A percentile compares a stretch with the other conserved stretches of the same genome.
Conservation (phyloP, 176 grass and related monocot species). For the Leersia perrieri region DNA sequence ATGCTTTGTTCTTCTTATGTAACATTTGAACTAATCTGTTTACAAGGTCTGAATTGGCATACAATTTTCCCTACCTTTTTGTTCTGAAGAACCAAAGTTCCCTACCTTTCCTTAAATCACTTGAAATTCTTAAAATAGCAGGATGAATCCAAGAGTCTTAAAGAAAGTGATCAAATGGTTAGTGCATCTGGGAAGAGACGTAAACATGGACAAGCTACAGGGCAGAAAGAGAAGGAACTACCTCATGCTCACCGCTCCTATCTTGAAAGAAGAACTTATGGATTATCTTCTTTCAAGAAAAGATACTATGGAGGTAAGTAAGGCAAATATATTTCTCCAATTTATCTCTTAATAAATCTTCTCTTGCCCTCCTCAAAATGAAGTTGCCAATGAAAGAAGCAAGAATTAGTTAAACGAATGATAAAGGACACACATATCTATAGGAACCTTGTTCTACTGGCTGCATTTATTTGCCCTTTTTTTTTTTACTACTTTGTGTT, state of each 20-base stretch:
- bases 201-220: slow-evolving; percentile 31
- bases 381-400: neutral
- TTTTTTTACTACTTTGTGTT: slow-evolving; percentile 22
- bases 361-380: neutral
- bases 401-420: neutral
- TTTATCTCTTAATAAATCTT: slow-evolving; percentile 5
- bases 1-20: neutral
- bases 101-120: slow-evolving; percentile 4
- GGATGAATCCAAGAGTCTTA: slow-evolving; percentile 36
- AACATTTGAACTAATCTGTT: neutral
- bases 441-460: neutral
- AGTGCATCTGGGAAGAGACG: slow-evolving; percentile 33
- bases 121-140: slow-evolving; percentile 15
- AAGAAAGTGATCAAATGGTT: slow-evolving; percentile 26
- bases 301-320: slow-evolving; percentile 42
- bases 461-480: too few species aligned
- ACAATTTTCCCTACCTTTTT: neutral
- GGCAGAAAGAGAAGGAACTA: slow-evolving; percentile 30
- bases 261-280: slow-evolving; percentile 32
- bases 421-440: neutral
- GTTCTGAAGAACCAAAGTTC: too few species aligned
- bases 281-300: slow-evolving; percentile 47
- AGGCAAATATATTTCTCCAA: neutral
- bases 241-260: neutral
- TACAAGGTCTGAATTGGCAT: neutral